Base-by-base conservation (phyloP, 2,329 filamentous ascomycete species). In the Epicoccum nigrum region DNA sequence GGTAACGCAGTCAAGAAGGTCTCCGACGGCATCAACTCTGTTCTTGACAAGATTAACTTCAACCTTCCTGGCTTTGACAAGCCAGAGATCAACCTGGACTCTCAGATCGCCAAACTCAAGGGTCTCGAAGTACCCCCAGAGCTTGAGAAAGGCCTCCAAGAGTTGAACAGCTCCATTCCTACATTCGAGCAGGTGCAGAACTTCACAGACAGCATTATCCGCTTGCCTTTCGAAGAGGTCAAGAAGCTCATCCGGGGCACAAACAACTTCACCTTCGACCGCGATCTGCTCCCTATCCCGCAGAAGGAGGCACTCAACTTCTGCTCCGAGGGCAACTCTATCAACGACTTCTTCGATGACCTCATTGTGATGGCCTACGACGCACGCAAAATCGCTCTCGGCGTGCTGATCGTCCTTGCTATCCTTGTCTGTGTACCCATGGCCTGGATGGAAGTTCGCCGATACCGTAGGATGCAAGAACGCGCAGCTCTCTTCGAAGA, bases 161-260 rank as follows among this genome's bases (percentile, higher is more conserved):
- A 86, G 55, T 80, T 97, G 60, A 93, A 96, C 70, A 76, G 80
- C 21, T 86, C 89, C 2, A 86, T 97, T 11, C 94, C 93, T 0
- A 88, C 83, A 2, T 97, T 97, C 68, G 82, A 85, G 19, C 78
- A 96, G 54, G 89, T 96, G 44, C 85, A 93, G 67, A 92, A 96
- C 57, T 79, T 92, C 64, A 93, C 92, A 15, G 82, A 89, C 60
- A 81, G 81, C 46, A 84, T 89, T 32, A 87, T 97, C 47, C 80
- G 85, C 2, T 76, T 87, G 1, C 94, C 94, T 0, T 97, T 99
- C 71, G 82, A 93, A 63, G 78, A 90, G 55, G 84, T 97, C 64
- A 90, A 89, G 72, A 77, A 81, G 55, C 77, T 88, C 38, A 82
- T 99, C 65, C 85, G 82, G 27, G 86, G 82, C 27, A 83, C 94